Evolutionary conservation across 2,329 filamentous ascomycete species (phyloP), one percentile per base, ranked within the genome.

Genomic region (Cordyceps cicadae): DNA sequence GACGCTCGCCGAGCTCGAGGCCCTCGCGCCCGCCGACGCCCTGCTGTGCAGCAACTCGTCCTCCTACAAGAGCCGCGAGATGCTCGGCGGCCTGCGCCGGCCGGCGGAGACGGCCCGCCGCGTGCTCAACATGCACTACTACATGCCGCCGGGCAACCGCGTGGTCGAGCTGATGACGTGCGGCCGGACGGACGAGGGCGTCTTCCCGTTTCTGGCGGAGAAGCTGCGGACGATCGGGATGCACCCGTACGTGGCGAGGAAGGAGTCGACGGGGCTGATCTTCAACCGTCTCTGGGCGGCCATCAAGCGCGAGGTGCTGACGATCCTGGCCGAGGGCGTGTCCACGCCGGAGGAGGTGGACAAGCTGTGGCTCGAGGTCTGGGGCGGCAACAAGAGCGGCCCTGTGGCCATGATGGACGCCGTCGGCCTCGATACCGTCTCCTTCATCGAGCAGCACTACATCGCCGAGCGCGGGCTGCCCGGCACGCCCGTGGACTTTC

Each of bases 241-340:
- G 37, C 66, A 71, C 3, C 79, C 79, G 0, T 73, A 75, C 24
- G 64, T 70, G 5, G 78, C 79, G 0, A 65, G 71, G 7, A 77
- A 76, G 54, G 76, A 83, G 63, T 81, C 79, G 0, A 81, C 79
- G 0, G 77, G 81, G 0, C 79, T 83, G 63, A 78, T 84, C 41
- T 80, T 82, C 65, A 83, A 84, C 59, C 76, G 81, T 0, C 67
- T 84, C 0, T 84, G 81, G 81, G 81, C 81, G 0, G 81, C 81
- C 0, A 73, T 84, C 17, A 83, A 84, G 67, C 72, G 81, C 2
- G 81, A 84, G 64, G 68, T 70, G 0, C 63, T 84, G 56, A 74
- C 68, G 0, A 79, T 83, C 11, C 63, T 84, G 3, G 71, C 76
- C 0, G 81, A 83, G 54, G 80, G 74, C 0, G 79, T 83, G 0